Percentiles rank a stretch among this genome's conserved stretches.
These are phyloP conservation scores for Orbilia ellipsospora DNA, from an alignment of 2,329 filamentous ascomycete species.

Conservation along the genomic window DNA sequence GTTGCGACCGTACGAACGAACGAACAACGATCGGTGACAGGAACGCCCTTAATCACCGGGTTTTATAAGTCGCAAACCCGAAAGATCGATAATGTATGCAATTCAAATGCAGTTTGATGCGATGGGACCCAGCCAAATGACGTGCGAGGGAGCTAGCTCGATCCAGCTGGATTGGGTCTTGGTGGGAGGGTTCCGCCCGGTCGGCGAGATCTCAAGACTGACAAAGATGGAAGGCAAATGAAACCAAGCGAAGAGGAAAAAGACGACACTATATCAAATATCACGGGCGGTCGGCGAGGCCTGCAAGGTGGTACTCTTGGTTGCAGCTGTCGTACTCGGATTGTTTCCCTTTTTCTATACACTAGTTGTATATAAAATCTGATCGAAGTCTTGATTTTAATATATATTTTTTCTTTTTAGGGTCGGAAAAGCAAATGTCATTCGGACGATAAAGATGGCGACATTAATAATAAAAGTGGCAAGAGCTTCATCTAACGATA, in stretches of 20 bases:
- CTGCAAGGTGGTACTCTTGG: background rate
- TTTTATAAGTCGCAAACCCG: constrained; percentile 1
- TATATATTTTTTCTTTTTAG: too few species aligned
- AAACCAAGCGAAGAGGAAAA: background rate
- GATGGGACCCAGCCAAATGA: constrained; percentile 12
- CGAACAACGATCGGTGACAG: background rate
- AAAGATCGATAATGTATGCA: background rate
- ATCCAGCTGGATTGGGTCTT: too few species aligned
- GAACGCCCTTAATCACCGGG: background rate
- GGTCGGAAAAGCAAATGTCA: too few species aligned
- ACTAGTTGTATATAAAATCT: background rate
- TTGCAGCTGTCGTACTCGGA: too few species aligned
- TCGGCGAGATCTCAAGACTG: constrained; percentile 6
- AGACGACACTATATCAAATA: too few species aligned
- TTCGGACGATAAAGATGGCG: too few species aligned
- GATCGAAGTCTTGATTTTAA: too few species aligned
- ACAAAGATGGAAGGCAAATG: constrained; percentile 10
- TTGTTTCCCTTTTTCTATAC: background rate
- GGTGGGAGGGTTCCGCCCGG: background rate
- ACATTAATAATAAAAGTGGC: too few species aligned
- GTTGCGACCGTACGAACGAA: background rate
- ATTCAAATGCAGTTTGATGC: background rate
- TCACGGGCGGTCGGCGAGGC: background rate
- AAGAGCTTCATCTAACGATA: too few species aligned
- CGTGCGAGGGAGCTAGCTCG: constrained; percentile 21